Evolutionary conservation across 805 yeast genomes (phyloP).

Genomic region (Candida peoriensis): DNA sequence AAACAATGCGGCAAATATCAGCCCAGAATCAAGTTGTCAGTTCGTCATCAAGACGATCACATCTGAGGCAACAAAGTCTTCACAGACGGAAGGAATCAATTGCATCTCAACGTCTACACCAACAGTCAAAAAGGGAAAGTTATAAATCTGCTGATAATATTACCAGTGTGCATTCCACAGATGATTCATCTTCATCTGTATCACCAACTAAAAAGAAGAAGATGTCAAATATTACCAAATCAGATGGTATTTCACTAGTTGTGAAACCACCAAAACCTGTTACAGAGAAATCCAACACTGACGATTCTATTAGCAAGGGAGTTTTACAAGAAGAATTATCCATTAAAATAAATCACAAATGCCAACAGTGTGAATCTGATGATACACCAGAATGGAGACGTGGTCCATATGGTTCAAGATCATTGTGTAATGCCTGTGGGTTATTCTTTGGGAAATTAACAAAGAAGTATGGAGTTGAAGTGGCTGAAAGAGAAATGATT

Average conservation of each 20-base stretch:
- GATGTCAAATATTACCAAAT: not conserved
- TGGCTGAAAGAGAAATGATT: conserved; percentile 20
- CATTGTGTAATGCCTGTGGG: conserved; percentile 92
- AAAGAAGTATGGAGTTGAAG: conserved; percentile 39
- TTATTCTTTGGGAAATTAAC: conserved; percentile 61
- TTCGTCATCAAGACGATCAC: too few species aligned
- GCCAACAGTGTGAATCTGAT: conserved; percentile 67
- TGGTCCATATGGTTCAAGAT: conserved; percentile 80
- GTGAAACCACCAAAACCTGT: conserved; percentile 19
- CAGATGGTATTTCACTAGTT: conserved; percentile 12
- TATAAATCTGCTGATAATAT: too few species aligned
- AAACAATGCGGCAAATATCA: not conserved
- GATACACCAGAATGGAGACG: conserved; percentile 92
- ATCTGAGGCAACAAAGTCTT: not conserved
- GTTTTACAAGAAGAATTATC: conserved; percentile 16
- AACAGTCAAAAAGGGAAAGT: not conserved
- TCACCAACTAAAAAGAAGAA: not conserved
- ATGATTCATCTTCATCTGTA: not conserved
- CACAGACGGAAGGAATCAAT: not conserved
- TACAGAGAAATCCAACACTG: not conserved
- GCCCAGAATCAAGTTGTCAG: too few species aligned
- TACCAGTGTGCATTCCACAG: too few species aligned
- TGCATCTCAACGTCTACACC: not conserved
- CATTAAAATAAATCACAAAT: conserved; percentile 22
- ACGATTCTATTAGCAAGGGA: conserved; percentile 5